Evolutionary conservation across 495 filamentous ascomycete species (phyloP).

Genomic region (Xylaria bambusicola): DNA sequence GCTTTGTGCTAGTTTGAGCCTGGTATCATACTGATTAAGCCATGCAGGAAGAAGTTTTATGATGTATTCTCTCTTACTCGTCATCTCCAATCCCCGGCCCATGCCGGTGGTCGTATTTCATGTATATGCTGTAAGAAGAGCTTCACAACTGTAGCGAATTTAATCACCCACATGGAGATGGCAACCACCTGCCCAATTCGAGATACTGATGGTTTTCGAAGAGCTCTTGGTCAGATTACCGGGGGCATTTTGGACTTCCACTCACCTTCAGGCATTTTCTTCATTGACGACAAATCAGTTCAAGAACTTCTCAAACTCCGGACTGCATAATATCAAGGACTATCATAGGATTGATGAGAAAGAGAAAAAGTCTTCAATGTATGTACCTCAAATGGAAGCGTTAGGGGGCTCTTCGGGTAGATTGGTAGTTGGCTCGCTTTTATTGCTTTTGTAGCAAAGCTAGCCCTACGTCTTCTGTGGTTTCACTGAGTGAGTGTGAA

Average conservation of each 20-base stretch:
- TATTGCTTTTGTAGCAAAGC: background rate
- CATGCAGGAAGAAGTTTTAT: conserved; percentile 35
- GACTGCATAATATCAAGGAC: background rate
- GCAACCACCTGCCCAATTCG: conserved; percentile 22
- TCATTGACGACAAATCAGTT: conserved; percentile 2
- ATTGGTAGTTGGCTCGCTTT: conserved; percentile 1
- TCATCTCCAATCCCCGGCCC: conserved; percentile 38
- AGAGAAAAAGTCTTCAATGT: background rate
- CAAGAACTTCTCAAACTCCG: background rate
- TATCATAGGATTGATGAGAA: background rate
- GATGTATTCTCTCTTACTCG: conserved; percentile 18
- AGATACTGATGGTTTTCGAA: conserved; percentile 20
- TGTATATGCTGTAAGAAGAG: conserved; percentile 12
- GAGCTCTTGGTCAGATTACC: conserved; percentile 28
- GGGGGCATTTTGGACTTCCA: conserved; percentile 28
- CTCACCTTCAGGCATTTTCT: conserved; percentile 7
- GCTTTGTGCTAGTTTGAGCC: conserved; percentile 7
- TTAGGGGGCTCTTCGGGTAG: too few relatives aligned
- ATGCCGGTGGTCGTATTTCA: conserved; percentile 18
- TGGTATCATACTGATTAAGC: conserved; percentile 3
- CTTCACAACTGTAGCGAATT: conserved; percentile 1
- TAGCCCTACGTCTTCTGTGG: too few relatives aligned
- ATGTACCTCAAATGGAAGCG: too few relatives aligned
- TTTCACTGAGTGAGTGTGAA: too few relatives aligned
- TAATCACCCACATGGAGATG: conserved; percentile 20